Percentiles rank a stretch among this genome's conserved stretches.
Evolutionary conservation across 495 filamentous ascomycete genomes (phyloP).

Genomic region (Umbilicaria muhlenbergii): DNA sequence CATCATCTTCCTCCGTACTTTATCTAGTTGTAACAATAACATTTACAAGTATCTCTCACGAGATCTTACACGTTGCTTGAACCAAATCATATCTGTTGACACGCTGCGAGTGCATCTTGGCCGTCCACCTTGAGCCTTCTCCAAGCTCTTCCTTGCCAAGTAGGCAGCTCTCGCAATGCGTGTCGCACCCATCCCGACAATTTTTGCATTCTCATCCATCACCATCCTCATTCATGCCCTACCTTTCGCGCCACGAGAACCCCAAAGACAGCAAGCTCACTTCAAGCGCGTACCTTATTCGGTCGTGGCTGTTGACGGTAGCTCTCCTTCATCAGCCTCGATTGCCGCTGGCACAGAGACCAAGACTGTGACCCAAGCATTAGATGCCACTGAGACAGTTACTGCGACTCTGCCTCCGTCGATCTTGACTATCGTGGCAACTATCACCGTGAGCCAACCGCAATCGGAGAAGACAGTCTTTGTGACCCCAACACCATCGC

Average conservation of each 20-base stretch:
- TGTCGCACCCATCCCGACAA: too few species aligned
- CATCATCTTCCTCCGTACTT: too few species aligned
- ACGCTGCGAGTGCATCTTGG: too few species aligned
- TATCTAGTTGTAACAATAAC: too few species aligned
- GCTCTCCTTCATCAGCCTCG: conserved; percentile 14
- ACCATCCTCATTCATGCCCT: background rate
- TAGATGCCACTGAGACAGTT: conserved; percentile 12
- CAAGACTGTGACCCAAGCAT: conserved; percentile 21
- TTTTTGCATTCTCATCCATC: too few species aligned
- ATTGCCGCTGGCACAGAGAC: conserved; percentile 6
- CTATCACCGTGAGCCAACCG: background rate
- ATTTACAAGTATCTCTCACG: too few species aligned
- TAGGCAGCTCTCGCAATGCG: too few species aligned
- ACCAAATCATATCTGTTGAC: too few species aligned
- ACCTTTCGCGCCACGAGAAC: background rate
- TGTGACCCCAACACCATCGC: too few species aligned
- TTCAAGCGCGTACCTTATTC: conserved; percentile 20
- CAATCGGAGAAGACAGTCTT: conserved; percentile 6
- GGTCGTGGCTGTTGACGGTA: conserved; percentile 33
- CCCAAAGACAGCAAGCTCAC: conserved; percentile 1
- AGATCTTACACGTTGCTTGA: too few species aligned
- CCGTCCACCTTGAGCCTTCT: too few species aligned
- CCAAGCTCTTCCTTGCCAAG: too few species aligned
- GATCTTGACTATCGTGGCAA: conserved; percentile 12
- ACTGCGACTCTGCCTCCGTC: conserved; percentile 10